Conservation (phyloP, 108 stramenopile species). For the Chaetoceros tenuissimus region DNA sequence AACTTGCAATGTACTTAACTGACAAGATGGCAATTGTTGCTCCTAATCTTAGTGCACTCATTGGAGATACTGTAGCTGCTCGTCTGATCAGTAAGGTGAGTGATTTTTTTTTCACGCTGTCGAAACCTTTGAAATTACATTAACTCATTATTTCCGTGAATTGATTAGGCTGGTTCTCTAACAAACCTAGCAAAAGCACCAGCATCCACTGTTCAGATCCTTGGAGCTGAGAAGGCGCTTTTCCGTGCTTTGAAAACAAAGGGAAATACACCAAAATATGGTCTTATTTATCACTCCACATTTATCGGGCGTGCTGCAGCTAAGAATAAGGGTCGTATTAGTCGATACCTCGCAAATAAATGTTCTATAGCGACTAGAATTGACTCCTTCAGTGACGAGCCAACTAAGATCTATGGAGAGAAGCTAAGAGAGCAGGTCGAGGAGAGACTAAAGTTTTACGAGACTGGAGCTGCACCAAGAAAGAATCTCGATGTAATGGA, state of each 20-base stretch:
- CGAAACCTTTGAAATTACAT: neutral
- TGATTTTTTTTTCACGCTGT: neutral
- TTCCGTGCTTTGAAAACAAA: constrained; percentile 99
- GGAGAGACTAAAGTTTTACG: constrained; percentile 97
- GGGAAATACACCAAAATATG: constrained; percentile 99
- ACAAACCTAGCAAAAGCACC: constrained; percentile 98
- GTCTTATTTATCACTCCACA: constrained; percentile 99
- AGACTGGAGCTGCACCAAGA: constrained; percentile 95
- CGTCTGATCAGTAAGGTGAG: constrained; percentile 97
- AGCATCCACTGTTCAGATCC: constrained; percentile 98
- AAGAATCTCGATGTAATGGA: constrained; percentile 98
- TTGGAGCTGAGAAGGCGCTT: constrained; percentile 99
- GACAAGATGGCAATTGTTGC: constrained; percentile 98
- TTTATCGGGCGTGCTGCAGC: constrained; percentile 98
- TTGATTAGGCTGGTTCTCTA: constrained; percentile 86
- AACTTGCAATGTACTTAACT: constrained; percentile 81
- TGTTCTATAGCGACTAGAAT: constrained; percentile 98
- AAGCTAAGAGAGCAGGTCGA: constrained; percentile 98
- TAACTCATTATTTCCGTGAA: neutral
- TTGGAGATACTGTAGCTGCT: constrained; percentile 98
- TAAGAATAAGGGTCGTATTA: constrained; percentile 99
- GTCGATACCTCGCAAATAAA: constrained; percentile 98
- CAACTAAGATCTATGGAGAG: constrained; percentile 90
- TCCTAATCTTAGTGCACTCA: constrained; percentile 93
- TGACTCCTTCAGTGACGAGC: constrained; percentile 95